These are phyloP conservation scores for Ophiostoma pallidulum DNA, from an alignment of 2,329 filamentous ascomycete species.

Conservation along the genomic window DNA sequence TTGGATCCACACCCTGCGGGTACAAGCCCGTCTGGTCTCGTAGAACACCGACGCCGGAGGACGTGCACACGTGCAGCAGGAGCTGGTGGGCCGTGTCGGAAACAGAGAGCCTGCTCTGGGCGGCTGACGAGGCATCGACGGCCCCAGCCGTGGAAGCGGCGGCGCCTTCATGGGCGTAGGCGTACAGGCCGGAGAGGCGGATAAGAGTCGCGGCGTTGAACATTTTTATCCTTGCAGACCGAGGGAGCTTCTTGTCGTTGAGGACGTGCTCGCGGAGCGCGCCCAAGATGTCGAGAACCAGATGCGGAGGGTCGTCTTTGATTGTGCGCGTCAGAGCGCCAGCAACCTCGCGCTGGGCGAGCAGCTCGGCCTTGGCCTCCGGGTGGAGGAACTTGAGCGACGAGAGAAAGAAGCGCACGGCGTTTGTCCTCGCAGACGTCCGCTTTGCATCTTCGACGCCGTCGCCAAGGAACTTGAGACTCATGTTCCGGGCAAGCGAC, in stretches of 20 bases:
- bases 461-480: constrained; percentile 52
- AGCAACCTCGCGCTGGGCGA: constrained; percentile 66
- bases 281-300: constrained; percentile 66
- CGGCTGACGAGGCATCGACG: no score
- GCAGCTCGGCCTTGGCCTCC: constrained; percentile 69
- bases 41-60: constrained; percentile 61
- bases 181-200: constrained; percentile 63
- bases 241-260: constrained; percentile 62
- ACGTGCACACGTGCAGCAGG: constrained; percentile 65
- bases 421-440: constrained; percentile 74
- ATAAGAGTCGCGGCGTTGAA: constrained; percentile 67
- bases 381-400: constrained; percentile 70
- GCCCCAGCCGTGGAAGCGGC: constrained; percentile 41
- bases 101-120: constrained; percentile 42
- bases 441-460: constrained; percentile 55
- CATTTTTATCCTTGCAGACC: constrained; percentile 63
- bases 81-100: constrained; percentile 66
- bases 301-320: constrained; percentile 63
- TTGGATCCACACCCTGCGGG: constrained; percentile 56
- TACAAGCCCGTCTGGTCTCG: constrained; percentile 77
- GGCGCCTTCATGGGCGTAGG: constrained; percentile 52
- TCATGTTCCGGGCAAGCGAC: constrained; percentile 70
- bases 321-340: constrained; percentile 66
- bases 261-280: constrained; percentile 62
- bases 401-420: constrained; percentile 69